These are phyloP conservation scores for Cyberlindnera saturnus DNA, from an alignment of 805 yeast species.

Conservation along the genomic window DNA sequence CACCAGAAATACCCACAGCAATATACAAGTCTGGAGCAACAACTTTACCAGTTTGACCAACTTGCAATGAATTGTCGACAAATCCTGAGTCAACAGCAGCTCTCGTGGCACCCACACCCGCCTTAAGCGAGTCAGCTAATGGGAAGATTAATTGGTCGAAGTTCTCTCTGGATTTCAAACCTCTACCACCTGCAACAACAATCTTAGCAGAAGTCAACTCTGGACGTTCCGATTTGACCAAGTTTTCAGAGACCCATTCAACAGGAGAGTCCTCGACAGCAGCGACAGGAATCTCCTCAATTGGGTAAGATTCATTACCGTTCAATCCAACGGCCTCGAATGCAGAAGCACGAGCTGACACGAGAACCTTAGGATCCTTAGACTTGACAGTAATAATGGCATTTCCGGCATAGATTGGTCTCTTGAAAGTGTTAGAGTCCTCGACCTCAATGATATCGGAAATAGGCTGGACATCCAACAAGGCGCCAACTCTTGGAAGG, in stretches of 20 bases:
- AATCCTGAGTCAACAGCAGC: constrained; percentile 97
- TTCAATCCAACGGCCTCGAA: constrained; percentile 46
- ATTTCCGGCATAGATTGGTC: constrained; percentile 97
- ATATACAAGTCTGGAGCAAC: constrained; percentile 94
- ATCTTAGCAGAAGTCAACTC: constrained; percentile 78
- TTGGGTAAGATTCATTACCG: constrained; percentile 29
- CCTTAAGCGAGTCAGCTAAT: constrained; percentile 82
- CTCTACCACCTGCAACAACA: constrained; percentile 93
- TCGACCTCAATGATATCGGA: constrained; percentile 73
- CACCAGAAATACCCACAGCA: constrained; percentile 94
- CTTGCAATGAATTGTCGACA: constrained; percentile 93
- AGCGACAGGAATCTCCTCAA: constrained; percentile 41
- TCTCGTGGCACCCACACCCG: constrained; percentile 96
- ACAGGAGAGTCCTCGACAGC: constrained; percentile 32
- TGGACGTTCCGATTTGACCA: constrained; percentile 79
- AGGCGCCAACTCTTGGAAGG: constrained; percentile 81
- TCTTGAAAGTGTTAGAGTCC: constrained; percentile 64
- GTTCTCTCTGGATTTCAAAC: constrained; percentile 82
- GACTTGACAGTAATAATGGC: constrained; percentile 78
- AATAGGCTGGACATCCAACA: constrained; percentile 81
- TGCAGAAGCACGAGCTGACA: constrained; percentile 83
- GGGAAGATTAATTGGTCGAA: constrained; percentile 77
- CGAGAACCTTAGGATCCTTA: constrained; percentile 55
- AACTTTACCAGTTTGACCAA: constrained; percentile 97
- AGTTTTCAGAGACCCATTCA: constrained; percentile 70